Conservation (phyloP, 257 asterid genomes). For the Penstemon davidsonii region DNA sequence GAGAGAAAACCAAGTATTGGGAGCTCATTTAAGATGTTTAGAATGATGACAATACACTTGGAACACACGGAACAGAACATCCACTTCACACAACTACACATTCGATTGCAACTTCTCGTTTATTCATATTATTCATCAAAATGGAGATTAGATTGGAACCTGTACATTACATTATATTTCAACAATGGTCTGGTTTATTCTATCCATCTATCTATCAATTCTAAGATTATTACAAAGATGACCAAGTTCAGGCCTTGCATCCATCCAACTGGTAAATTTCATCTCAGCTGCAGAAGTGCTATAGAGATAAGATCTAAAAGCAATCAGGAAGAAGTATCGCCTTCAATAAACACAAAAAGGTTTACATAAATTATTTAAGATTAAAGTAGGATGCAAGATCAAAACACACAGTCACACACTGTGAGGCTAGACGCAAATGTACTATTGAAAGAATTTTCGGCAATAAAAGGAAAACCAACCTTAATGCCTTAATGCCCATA, state of each 20-base stretch:
- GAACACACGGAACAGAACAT: too few species aligned
- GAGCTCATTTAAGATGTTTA: too few species aligned
- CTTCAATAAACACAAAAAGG: conserved; percentile 39
- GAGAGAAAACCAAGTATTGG: too few species aligned
- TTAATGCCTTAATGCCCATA: conserved; percentile 87
- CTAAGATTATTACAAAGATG: conserved; percentile 88
- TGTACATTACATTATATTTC: conserved; percentile 28
- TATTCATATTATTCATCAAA: conserved; percentile 10
- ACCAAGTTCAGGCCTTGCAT: conserved; percentile 92
- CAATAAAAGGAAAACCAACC: conserved; percentile 46
- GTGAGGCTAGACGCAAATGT: conserved; percentile 2
- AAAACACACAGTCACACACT: background rate
- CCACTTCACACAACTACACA: too few species aligned
- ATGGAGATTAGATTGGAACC: conserved; percentile 10
- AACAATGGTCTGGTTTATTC: conserved; percentile 14
- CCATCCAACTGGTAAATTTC: conserved; percentile 78
- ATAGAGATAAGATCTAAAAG: conserved; percentile 88
- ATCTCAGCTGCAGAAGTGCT: conserved; percentile 57
- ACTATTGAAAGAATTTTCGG: background rate
- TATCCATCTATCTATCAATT: conserved; percentile 47
- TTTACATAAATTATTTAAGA: conserved; percentile 4
- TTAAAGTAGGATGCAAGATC: conserved; percentile 5
- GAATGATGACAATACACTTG: too few species aligned
- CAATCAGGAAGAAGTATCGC: conserved; percentile 90
- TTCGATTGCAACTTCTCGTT: background rate